Evolutionary conservation across 2,329 filamentous ascomycete species (phyloP).

Genomic region (Aureobasidium sp.): DNA sequence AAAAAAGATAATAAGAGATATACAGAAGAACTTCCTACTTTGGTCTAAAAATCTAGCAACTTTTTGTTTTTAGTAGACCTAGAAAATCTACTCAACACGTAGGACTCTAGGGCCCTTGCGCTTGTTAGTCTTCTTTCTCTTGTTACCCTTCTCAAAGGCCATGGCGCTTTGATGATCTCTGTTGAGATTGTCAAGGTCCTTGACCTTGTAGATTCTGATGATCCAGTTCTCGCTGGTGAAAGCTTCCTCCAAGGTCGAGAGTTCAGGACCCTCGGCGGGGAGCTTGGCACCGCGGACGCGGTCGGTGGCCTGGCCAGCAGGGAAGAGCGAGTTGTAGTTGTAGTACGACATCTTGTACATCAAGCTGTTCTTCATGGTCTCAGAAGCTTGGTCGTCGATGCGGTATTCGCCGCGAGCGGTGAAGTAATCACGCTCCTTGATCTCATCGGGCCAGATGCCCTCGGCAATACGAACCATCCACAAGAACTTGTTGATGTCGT

Average conservation of each 20-base stretch:
- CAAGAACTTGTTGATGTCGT: conserved; percentile 99
- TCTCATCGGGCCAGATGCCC: conserved; percentile 99
- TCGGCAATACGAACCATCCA: conserved; percentile 99
- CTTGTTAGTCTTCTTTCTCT: conserved; percentile 70
- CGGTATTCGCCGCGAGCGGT: conserved; percentile 89
- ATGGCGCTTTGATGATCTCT: conserved; percentile 67
- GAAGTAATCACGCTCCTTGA: conserved; percentile 95
- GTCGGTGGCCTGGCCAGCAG: conserved; percentile 79
- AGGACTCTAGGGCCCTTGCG: conserved; percentile 64
- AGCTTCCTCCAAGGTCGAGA: conserved; percentile 88
- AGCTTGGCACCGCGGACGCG: conserved; percentile 75
- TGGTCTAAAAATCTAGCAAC: neutral
- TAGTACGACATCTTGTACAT: conserved; percentile 99
- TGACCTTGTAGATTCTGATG: conserved; percentile 99
- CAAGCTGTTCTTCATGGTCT: conserved; percentile 98
- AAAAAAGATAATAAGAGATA: neutral
- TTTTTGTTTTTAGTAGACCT: neutral
- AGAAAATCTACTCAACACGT: conserved; percentile 54
- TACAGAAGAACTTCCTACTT: neutral
- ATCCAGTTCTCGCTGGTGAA: conserved; percentile 99
- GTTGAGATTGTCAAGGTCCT: conserved; percentile 93
- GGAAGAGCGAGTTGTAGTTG: conserved; percentile 91
- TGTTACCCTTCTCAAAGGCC: conserved; percentile 69
- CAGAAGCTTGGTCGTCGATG: conserved; percentile 85
- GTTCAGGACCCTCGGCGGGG: conserved; percentile 74